phyloP scores from a whole-genome alignment of 2,329 filamentous ascomycete genomes.

The Didymella pinodella region DNA sequence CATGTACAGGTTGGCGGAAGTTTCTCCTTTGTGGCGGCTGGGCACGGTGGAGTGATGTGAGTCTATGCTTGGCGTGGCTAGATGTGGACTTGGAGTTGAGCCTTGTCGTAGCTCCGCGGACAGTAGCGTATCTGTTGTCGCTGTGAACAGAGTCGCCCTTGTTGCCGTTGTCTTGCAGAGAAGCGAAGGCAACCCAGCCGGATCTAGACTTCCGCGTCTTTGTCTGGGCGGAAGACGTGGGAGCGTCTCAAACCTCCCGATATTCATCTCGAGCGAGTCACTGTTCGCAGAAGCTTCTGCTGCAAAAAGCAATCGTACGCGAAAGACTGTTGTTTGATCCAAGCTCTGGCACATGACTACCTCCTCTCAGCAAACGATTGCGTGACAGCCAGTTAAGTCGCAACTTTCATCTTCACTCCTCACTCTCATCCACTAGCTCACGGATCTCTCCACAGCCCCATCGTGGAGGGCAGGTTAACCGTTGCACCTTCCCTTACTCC shows the following conservation, averaged over 20 bases:
- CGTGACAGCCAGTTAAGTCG: conserved; percentile 9
- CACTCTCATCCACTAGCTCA: conserved; percentile 13
- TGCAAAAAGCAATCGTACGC: conserved; percentile 4
- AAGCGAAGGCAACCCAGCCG: conserved; percentile 6
- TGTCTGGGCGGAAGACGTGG: conserved; percentile 4
- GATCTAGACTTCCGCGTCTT: conserved; percentile 17
- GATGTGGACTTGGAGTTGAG: conserved; percentile 15
- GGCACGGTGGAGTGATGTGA: conserved; percentile 8
- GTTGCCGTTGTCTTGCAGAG: conserved; percentile 9
- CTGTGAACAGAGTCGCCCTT: conserved; percentile 4
- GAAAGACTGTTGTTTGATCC: conserved; percentile 10
- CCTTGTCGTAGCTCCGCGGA: conserved; percentile 14
- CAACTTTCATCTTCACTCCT: conserved; percentile 11
- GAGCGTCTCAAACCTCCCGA: conserved; percentile 9
- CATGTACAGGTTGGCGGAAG: conserved; percentile 9
- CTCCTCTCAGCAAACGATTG: conserved; percentile 1
- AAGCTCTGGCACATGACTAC: conserved; percentile 11
- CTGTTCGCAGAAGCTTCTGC: conserved; percentile 9
- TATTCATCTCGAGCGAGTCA: not conserved
- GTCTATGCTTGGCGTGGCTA: conserved; percentile 9
- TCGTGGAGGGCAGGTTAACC: conserved; percentile 23
- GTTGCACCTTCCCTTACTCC: conserved; percentile 12
- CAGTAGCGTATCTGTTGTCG: conserved; percentile 9
- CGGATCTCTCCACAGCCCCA: conserved; percentile 19
- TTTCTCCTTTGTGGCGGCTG: conserved; percentile 6